A percentile compares a stretch with the other conserved stretches of the same genome.
Evolutionary conservation across 768 basidiomycete species (phyloP).

Genomic region (Sporobolomyces roseus): DNA sequence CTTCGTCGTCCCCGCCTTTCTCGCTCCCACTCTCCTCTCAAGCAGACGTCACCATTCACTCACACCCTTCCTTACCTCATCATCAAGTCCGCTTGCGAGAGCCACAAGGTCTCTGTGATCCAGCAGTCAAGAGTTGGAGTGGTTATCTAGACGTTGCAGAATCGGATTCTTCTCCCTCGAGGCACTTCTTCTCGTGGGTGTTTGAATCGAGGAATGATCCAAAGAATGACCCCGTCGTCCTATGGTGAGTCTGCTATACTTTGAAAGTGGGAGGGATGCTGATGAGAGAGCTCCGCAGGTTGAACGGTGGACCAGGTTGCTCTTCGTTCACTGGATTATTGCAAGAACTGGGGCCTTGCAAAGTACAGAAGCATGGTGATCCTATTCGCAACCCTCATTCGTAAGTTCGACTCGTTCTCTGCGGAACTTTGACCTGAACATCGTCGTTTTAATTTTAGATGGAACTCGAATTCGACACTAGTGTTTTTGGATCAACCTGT

Average conservation of each 20-base stretch:
- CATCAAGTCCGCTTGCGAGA: slow-evolving; percentile 18
- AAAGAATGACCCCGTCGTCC: slow-evolving; percentile 38
- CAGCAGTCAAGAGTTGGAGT: slow-evolving; percentile 32
- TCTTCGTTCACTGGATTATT: slow-evolving; percentile 37
- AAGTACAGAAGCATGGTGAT: slow-evolving; percentile 18
- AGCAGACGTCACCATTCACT: too few species aligned
- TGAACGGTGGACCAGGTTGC: slow-evolving; percentile 40
- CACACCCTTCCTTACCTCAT: slow-evolving; percentile 5
- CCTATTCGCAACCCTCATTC: slow-evolving; percentile 36
- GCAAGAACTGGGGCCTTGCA: slow-evolving; percentile 41
- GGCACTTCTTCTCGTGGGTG: slow-evolving; percentile 30
- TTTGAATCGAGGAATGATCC: slow-evolving; percentile 37
- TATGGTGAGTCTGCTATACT: slow-evolving; percentile 15
- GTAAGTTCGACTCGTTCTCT: slow-evolving; percentile 12
- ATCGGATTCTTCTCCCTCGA: slow-evolving; percentile 7
- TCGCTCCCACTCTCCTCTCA: too few species aligned
- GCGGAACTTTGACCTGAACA: not conserved
- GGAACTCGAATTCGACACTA: slow-evolving; percentile 30
- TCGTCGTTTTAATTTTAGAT: not conserved
- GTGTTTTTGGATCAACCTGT: slow-evolving; percentile 39
- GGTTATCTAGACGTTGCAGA: slow-evolving; percentile 43
- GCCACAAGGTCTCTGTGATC: slow-evolving; percentile 27
- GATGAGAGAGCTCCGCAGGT: slow-evolving; percentile 10
- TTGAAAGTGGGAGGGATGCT: too few species aligned
- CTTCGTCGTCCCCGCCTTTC: not conserved